Conservation (phyloP, 495 filamentous ascomycete species). For the Penicillium crystallinum region DNA sequence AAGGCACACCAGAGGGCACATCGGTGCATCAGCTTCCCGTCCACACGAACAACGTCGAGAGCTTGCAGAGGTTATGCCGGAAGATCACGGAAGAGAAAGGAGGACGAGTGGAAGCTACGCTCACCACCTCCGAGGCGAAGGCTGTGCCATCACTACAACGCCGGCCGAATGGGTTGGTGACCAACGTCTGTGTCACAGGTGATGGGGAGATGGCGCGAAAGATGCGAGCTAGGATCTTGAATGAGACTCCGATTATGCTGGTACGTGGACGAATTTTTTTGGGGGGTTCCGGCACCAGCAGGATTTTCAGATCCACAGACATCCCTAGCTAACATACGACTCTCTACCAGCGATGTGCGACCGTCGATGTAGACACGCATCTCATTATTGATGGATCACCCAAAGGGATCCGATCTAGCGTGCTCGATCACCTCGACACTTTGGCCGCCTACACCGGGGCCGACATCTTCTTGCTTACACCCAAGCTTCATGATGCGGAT, state of each 20-base stretch:
- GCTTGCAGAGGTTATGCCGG: slow-evolving; percentile 69
- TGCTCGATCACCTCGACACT: slow-evolving; percentile 79
- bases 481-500: slow-evolving; percentile 57
- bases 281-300: background rate
- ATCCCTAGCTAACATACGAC: slow-evolving; percentile 23
- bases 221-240: slow-evolving; percentile 78
- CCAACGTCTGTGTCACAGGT: slow-evolving; percentile 85
- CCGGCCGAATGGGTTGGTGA: slow-evolving; percentile 69
- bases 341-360: slow-evolving; percentile 70
- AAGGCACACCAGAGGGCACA: slow-evolving; percentile 73
- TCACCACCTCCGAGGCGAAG: slow-evolving; percentile 79
- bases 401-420: slow-evolving; percentile 60
- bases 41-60: slow-evolving; percentile 76
- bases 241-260: slow-evolving; percentile 80
- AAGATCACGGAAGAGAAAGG: slow-evolving; percentile 67
- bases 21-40: slow-evolving; percentile 83
- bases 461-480: slow-evolving; percentile 90
- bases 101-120: slow-evolving; percentile 70
- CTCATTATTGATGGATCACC: slow-evolving; percentile 69
- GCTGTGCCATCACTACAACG: slow-evolving; percentile 60
- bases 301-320: slow-evolving; percentile 4
- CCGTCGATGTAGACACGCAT: slow-evolving; percentile 85
- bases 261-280: slow-evolving; percentile 50
- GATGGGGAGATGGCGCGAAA: slow-evolving; percentile 76
- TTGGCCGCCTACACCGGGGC: slow-evolving; percentile 83